Evolutionary conservation across 23 red algal species (phyloP).

Genomic region (Gracilaria vermiculophylla): DNA sequence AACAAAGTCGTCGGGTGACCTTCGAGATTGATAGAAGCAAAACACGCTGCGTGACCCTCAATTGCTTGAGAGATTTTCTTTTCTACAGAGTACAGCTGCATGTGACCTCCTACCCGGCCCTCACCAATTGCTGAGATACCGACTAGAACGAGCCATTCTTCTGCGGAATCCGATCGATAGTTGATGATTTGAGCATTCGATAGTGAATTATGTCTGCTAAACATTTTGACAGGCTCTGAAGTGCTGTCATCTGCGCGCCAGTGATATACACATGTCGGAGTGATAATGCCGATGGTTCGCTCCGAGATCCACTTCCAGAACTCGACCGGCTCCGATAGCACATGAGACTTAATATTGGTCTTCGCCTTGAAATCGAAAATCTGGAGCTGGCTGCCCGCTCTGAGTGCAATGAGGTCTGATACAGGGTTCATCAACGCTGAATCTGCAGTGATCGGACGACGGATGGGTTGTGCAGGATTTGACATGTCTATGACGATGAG

Average conservation of each 20-base stretch:
- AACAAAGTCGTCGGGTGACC: slow-evolving; percentile 83
- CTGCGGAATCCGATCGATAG: slow-evolving; percentile 75
- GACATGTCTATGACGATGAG: slow-evolving; percentile 75
- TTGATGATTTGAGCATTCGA: slow-evolving; percentile 92
- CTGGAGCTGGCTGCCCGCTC: slow-evolving; percentile 83
- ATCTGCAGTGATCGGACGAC: slow-evolving; percentile 92
- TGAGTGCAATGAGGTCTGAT: slow-evolving; percentile 88
- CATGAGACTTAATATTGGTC: slow-evolving; percentile 83
- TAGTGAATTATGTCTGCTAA: slow-evolving; percentile 86
- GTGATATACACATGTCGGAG: slow-evolving; percentile 81
- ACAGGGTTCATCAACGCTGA: slow-evolving; percentile 94
- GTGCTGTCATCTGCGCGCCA: slow-evolving; percentile 75
- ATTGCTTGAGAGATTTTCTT: slow-evolving; percentile 91
- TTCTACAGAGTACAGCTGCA: slow-evolving; percentile 92
- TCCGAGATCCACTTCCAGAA: slow-evolving; percentile 95
- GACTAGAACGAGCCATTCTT: slow-evolving; percentile 93
- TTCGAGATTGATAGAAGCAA: slow-evolving; percentile 70
- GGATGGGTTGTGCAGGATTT: slow-evolving; percentile 61
- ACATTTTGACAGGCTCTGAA: slow-evolving; percentile 89
- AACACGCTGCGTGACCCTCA: slow-evolving; percentile 96
- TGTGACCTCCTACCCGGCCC: slow-evolving; percentile 78
- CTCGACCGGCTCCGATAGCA: slow-evolving; percentile 82
- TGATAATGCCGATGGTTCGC: slow-evolving; percentile 91
- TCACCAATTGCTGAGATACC: slow-evolving; percentile 80
- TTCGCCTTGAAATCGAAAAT: slow-evolving; percentile 92